These are phyloP conservation scores for Neurospora sp. DNA, from an alignment of 495 filamentous ascomycete genomes.

Conservation along the genomic window DNA sequence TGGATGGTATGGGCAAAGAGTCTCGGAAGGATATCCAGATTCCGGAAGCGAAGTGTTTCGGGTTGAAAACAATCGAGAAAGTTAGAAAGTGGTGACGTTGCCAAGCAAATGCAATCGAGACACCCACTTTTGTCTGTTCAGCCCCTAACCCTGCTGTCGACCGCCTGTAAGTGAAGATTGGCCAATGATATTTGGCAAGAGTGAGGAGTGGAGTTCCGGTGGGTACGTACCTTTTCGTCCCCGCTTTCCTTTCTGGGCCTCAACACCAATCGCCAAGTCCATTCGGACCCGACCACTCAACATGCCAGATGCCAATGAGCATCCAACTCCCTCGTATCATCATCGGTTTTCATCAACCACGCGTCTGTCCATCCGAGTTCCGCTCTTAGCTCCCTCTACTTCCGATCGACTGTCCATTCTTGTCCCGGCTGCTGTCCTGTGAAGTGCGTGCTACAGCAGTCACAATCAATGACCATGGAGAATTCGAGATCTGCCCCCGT, in stretches of 20 bases:
- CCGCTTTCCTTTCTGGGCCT: neutral
- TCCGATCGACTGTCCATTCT: neutral
- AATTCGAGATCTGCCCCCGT: too few species aligned
- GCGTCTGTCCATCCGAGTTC: neutral
- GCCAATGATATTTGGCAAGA: neutral
- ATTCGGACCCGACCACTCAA: neutral
- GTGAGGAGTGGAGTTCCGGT: rapidly evolving
- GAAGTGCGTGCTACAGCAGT: too few species aligned
- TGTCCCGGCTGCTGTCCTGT: too few species aligned
- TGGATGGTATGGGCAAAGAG: neutral
- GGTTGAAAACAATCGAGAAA: neutral
- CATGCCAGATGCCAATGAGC: neutral
- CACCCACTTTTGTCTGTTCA: neutral
- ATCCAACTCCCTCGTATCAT: neutral
- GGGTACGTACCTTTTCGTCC: neutral
- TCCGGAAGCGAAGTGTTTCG: neutral
- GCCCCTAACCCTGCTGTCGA: neutral
- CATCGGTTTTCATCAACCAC: neutral
- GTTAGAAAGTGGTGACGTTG: neutral
- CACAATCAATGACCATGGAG: too few species aligned
- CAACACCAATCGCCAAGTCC: neutral
- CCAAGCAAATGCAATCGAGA: neutral
- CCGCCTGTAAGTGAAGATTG: neutral
- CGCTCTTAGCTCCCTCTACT: neutral
- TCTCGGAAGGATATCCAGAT: neutral